phyloP scores from a whole-genome alignment of 2,329 filamentous ascomycete species.

The Dactylonectria macrodidyma region DNA sequence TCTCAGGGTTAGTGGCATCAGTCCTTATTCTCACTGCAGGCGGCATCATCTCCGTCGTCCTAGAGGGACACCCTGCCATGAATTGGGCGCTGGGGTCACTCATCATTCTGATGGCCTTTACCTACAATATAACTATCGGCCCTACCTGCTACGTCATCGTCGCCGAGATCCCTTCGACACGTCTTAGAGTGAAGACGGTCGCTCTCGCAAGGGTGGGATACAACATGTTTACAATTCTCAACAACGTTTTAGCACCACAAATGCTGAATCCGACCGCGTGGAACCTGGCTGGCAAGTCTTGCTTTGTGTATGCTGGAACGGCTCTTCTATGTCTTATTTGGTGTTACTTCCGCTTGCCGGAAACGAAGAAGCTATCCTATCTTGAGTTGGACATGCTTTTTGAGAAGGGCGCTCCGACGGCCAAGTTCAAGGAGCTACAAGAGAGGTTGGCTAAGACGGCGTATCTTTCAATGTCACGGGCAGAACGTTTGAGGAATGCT shows the following conservation, averaged over 20 bases:
- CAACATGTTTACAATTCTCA: constrained; percentile 25
- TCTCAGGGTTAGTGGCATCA: constrained; percentile 77
- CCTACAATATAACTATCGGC: constrained; percentile 85
- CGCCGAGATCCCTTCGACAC: constrained; percentile 81
- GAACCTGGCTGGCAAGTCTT: constrained; percentile 35
- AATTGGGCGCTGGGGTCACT: constrained; percentile 76
- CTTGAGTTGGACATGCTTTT: constrained; percentile 17
- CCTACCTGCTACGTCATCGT: constrained; percentile 88
- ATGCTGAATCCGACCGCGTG: constrained; percentile 40
- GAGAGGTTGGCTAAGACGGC: background rate
- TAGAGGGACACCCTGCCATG: constrained; percentile 61
- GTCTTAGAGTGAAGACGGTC: constrained; percentile 87
- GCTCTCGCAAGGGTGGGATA: constrained; percentile 75
- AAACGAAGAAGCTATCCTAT: constrained; percentile 4
- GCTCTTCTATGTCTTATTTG: constrained; percentile 56
- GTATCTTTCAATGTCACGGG: background rate
- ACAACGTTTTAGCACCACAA: constrained; percentile 26
- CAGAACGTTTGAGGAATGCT: background rate
- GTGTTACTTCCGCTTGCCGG: constrained; percentile 61
- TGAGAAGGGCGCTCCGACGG: background rate
- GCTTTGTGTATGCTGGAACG: constrained; percentile 50
- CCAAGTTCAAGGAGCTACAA: background rate
- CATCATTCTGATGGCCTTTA: constrained; percentile 80
- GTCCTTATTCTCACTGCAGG: constrained; percentile 81
- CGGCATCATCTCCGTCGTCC: constrained; percentile 77